Base-by-base conservation (phyloP, 495 filamentous ascomycete species). In the Hamigera avellanea region DNA sequence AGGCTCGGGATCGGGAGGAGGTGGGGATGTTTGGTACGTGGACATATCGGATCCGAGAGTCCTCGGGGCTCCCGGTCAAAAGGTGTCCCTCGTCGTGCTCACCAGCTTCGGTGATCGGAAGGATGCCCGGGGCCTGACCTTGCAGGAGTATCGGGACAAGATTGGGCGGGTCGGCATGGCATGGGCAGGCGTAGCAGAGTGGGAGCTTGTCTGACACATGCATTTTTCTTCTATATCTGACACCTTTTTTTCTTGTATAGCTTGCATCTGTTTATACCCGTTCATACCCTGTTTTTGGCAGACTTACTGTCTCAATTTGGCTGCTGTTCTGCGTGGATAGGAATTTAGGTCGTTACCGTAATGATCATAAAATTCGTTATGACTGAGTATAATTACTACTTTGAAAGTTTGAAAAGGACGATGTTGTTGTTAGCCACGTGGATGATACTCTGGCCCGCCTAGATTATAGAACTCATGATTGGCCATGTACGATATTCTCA, bases 1-100 rank as follows among this genome's bases (percentile, higher is more conserved):
- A 15, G 63, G 63, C 26, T 45, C 53, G 8, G 56, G 53, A n/a
- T 53, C 62, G 8, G 37, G 71, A 72, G 48, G 78, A 51, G 49
- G 78, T 78, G 57, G 86, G 68, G 41, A 72, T 57, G 72, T 76
- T 51, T 89, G 76, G 75, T 93, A 83, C 70, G 53, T 73, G 2
- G 87, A 93, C 57, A 67, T 93, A 1, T 56, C 61, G 3, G 55
- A 64, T 35, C 66, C 74, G 13, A 54, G 63, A 26, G 70, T 77
- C 39, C 53, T 95, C 19, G 87, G 87, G 1, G 60, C 60, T 1
- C 68, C 74, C 8, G 86, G 86, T 1, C 74, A 85, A 61, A 75
- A 65, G 34, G 56, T 86, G 1, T 62, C 57, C 34, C 43, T 84
- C 21, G 75, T 65, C 35, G 75, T 73, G 3, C 64, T 93, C 33